Percentiles rank a stretch among this genome's conserved stretches.
These are phyloP conservation scores for Penicillium sclerotiorum DNA, from an alignment of 2,329 filamentous ascomycete species.

Conservation along the genomic window DNA sequence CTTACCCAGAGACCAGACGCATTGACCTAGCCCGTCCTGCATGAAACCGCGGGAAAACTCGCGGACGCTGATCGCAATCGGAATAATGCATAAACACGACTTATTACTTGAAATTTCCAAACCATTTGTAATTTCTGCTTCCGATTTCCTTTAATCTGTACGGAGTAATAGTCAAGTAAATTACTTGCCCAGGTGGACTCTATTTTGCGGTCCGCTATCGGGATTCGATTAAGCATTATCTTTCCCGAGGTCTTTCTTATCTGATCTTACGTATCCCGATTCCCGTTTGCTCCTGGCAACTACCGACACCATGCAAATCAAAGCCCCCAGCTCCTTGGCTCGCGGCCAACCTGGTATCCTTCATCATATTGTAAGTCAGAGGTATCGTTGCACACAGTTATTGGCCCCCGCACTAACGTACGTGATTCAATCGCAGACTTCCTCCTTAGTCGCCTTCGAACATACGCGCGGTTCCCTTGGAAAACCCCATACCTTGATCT, in stretches of 20 bases:
- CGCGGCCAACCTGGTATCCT: conserved; percentile 25
- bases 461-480: conserved; percentile 29
- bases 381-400: background rate
- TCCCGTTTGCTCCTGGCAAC: background rate
- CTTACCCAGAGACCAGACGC: too few species aligned
- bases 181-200: background rate
- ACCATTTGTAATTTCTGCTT: too few species aligned
- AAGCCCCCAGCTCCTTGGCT: conserved; percentile 17
- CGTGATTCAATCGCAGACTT: conserved; percentile 28
- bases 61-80: too few species aligned
- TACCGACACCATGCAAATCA: conserved; percentile 21
- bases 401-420: background rate
- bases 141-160: too few species aligned
- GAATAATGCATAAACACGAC: too few species aligned
- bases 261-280: background rate
- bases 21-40: too few species aligned
- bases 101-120: too few species aligned
- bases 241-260: too few species aligned
- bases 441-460: conserved; percentile 43
- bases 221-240: too few species aligned
- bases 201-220: background rate
- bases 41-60: too few species aligned
- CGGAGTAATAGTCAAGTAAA: too few species aligned
- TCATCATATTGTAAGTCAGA: conserved; percentile 22
- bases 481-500: conserved; percentile 55